Evolutionary conservation across 441 rosid species (phyloP), one percentile per base, ranked within the genome.

Genomic region (Viola pubescens): DNA sequence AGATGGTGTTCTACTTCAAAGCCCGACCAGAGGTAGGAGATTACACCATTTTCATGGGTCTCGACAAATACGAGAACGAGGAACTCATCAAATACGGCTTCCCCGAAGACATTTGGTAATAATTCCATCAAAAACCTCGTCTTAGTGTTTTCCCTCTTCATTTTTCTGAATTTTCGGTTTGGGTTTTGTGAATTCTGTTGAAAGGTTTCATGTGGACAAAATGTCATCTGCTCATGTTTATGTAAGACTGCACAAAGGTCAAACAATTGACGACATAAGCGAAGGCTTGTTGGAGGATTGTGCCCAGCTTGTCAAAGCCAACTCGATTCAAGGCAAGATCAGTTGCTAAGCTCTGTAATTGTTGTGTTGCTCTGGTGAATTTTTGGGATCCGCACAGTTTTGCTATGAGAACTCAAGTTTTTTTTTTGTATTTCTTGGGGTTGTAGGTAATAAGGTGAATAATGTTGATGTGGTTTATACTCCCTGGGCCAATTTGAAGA

Each of bases 141-240:
- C 26, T 19, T 1, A 0, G 26, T 19, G 26, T 19, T 10, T 4
- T 34, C 11, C 12, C 62, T 7, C 19, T 45, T 48, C 58, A 5
- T 4, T 37, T 16, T 57, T 47, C 6, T 7, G 10, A 43, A 6
- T 46, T 46, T 46, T 46, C 13, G n/a, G 11, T 4, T 46, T 46
- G n/a, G 49, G 49, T 10, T 46, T 46, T 7, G 49, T 9, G 11
- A 46, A 43, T 26, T 26, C 1, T 26, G 48, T 68, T 75, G 71
- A 73, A 26, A 92, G 98, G 98, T 92, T 92, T 67, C 98, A 92
- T 64, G 97, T 92, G 58, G 98, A 92, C 65, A 89, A 89, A 71
- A 92, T 92, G 97, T 92, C 98, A 37, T 92, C 98, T 34, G 97
- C 97, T 37, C 98, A 92, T 76, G 98, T 92, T 65, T 92, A 92